phyloP scores from a whole-genome alignment of 164 flowering plant species.

The Macadamia integrifolia region DNA sequence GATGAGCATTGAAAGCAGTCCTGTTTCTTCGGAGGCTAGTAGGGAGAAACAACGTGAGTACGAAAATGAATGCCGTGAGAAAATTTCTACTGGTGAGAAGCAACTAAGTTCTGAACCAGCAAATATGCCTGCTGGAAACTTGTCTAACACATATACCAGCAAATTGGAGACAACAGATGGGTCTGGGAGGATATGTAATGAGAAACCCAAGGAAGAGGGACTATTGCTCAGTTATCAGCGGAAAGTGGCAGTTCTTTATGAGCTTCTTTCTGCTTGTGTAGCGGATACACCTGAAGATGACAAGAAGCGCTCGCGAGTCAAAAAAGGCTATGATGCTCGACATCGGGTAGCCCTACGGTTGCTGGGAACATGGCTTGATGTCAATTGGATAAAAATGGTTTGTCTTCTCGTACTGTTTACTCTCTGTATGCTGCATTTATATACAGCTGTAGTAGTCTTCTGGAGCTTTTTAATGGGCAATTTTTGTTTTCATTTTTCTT shows the following conservation, averaged over 20 bases:
- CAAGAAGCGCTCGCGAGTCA: slow-evolving; percentile 38
- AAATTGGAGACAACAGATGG: slow-evolving; percentile 21
- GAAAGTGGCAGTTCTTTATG: slow-evolving; percentile 75
- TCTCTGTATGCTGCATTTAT: slow-evolving; percentile 5
- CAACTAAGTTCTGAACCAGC: slow-evolving; percentile 28
- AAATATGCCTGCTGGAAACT: slow-evolving; percentile 15
- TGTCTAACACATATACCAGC: slow-evolving; percentile 4
- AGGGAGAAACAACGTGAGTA: slow-evolving; percentile 51
- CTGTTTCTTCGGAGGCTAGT: slow-evolving; percentile 33
- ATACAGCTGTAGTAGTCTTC: neutral
- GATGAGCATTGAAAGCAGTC: slow-evolving; percentile 40
- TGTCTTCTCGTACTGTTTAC: slow-evolving; percentile 20
- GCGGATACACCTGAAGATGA: slow-evolving; percentile 48
- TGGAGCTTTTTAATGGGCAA: slow-evolving; percentile 1
- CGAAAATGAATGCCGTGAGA: slow-evolving; percentile 53
- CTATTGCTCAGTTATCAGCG: slow-evolving; percentile 45
- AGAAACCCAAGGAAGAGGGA: slow-evolving; percentile 51
- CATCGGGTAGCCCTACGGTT: slow-evolving; percentile 88
- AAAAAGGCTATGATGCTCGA: slow-evolving; percentile 95
- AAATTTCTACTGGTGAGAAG: slow-evolving; percentile 26
- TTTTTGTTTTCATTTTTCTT: neutral
- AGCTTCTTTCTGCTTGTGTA: slow-evolving; percentile 92
- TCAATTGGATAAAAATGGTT: slow-evolving; percentile 90
- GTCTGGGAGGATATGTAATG: slow-evolving; percentile 22
- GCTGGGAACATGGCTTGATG: slow-evolving; percentile 83